A percentile compares a stretch with the other conserved stretches of the same genome.
Evolutionary conservation across 768 basidiomycete species (phyloP).

Genomic region (Flagelloscypha sp.): DNA sequence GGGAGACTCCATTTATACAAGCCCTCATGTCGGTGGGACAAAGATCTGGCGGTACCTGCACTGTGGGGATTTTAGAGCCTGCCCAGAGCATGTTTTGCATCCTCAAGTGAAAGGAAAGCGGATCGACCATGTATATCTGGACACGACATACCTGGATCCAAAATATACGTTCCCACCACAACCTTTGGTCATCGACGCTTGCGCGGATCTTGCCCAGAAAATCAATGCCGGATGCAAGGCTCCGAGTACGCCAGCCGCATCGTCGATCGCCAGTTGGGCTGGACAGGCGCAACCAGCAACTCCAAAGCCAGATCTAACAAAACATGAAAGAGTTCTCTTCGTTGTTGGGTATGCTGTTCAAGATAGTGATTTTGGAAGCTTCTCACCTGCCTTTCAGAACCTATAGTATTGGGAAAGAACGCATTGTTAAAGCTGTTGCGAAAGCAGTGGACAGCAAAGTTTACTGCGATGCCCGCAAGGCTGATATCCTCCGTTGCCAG

Average conservation of each 20-base stretch:
- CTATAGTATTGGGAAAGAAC: constrained; percentile 96
- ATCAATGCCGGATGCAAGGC: constrained; percentile 41
- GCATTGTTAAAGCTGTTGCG: constrained; percentile 96
- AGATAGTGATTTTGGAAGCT: constrained; percentile 1
- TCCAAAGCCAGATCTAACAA: constrained; percentile 27
- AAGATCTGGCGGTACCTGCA: constrained; percentile 83
- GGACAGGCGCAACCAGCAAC: too few species aligned
- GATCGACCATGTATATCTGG: constrained; percentile 86
- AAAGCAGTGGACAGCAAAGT: constrained; percentile 72
- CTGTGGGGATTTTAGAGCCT: constrained; percentile 91
- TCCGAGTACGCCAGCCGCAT: too few species aligned
- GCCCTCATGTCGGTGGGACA: constrained; percentile 59
- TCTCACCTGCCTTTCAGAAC: constrained; percentile 45
- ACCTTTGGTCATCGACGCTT: constrained; percentile 87
- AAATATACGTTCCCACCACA: constrained; percentile 97
- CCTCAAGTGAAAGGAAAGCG: constrained; percentile 73
- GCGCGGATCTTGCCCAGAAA: constrained; percentile 69
- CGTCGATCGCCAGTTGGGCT: too few species aligned
- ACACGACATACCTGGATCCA: constrained; percentile 93
- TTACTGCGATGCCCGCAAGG: constrained; percentile 83
- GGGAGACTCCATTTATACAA: constrained; percentile 74
- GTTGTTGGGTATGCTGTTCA: constrained; percentile 58
- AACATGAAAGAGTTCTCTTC: constrained; percentile 39
- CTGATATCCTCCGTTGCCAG: constrained; percentile 75
- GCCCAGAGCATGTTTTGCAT: constrained; percentile 79